Base-by-base conservation (phyloP, 352 stramenopile species). In the Nothophytophthora sp. region DNA sequence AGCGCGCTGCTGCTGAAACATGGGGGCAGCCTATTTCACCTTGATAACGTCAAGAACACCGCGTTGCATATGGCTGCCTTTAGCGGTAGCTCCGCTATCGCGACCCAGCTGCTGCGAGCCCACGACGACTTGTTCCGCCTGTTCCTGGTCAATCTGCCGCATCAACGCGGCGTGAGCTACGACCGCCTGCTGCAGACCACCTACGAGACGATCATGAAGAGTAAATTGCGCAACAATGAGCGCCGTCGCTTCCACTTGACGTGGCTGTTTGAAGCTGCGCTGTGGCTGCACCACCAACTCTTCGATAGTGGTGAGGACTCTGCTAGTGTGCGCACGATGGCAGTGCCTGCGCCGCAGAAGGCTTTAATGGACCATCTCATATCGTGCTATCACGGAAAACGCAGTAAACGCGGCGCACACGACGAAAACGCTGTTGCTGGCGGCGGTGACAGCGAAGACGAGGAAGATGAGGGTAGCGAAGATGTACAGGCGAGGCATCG, bases 31-130 rank as follows among this genome's bases (percentile, higher is more conserved):
- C 71, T 89, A 13, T 73, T 85, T 24, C 54, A 55, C 5, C 20
- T 67, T 12, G 81, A 92, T 44, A 79, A 80, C 16, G 45, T 90
- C n/a, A 73, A 75, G 39, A 89, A 90, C 45, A 86, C 79, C 10
- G 54, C 71, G 7, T 40, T 92, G 35, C 81, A 92, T 35, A 77
- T 82, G 50, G 79, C 76, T n/a, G 81, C 81, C 1, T 74, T 74
- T 27, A 76, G 72, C 12, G 81, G 81, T 2, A 77, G 55, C 30
- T 66, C 60, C 1, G 56, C 58, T 9, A 70, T 76, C 25, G 60
- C 60, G 2, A 55, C 72, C 8, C 43, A 80, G 16, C n/a, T 90
- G 4, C 55, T 90, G 8, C 52, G 63, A 4, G 48, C 63, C 0
- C 73, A 85, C 28, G 65, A 90, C 50, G 65, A 87, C 5, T 47